These are phyloP conservation scores for Fraxinus floribunda DNA, from an alignment of 305 asterid species.

Conservation along the genomic window DNA sequence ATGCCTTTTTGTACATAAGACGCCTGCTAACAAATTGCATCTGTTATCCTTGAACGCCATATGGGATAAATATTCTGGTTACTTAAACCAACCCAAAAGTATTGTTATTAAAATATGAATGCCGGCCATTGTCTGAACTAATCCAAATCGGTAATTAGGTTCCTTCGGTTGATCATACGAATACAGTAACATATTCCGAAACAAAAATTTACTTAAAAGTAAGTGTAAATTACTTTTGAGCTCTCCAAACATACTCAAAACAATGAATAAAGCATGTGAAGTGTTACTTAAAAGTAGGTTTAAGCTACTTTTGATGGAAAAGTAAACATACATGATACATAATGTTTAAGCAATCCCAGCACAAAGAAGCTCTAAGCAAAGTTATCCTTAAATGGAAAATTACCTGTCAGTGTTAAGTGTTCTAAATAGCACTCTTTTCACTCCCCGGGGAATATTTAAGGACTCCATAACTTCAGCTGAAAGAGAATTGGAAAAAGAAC, in stretches of 20 bases:
- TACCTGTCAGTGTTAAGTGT: slow-evolving; percentile 96
- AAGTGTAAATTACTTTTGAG: too few relatives aligned
- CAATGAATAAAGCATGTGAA: not conserved
- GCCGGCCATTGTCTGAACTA: not conserved
- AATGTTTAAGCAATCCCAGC: slow-evolving; percentile 9
- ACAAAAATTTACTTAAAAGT: not conserved
- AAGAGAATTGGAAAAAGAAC: slow-evolving; percentile 11
- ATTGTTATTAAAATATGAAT: not conserved
- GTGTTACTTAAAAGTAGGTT: not conserved
- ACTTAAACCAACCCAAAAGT: not conserved
- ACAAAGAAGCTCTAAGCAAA: slow-evolving; percentile 3
- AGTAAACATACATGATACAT: not conserved
- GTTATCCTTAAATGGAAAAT: not conserved
- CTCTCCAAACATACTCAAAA: not conserved
- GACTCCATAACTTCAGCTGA: slow-evolving; percentile 94
- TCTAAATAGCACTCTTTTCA: slow-evolving; percentile 84
- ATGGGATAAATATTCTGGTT: not conserved
- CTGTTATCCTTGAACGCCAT: not conserved
- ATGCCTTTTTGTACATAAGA: slow-evolving; percentile 78
- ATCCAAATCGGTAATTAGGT: not conserved
- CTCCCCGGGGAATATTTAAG: slow-evolving; percentile 81
- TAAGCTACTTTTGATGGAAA: not conserved
- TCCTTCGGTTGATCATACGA: not conserved
- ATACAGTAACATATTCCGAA: not conserved
- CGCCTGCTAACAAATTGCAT: slow-evolving; percentile 47